Percentiles rank a stretch among this genome's conserved stretches.
Evolutionary conservation across 139 green algal genomes (phyloP).

Genomic region (Closterium sp.): DNA sequence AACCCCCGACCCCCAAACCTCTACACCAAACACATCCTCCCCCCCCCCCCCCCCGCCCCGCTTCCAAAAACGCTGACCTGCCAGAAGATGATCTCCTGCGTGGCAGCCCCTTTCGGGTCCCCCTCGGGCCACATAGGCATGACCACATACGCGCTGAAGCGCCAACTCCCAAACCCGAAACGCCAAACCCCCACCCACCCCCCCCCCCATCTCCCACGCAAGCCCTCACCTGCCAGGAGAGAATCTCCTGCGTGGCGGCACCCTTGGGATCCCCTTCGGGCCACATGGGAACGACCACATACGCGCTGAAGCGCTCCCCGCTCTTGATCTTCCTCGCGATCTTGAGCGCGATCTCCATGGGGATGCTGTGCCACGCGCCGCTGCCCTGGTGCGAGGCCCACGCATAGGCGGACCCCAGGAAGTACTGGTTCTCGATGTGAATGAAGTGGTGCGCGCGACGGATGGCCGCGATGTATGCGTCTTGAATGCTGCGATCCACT

Average conservation of each 20-base stretch:
- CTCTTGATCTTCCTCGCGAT: slow-evolving; percentile 63
- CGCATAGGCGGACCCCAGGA: slow-evolving; percentile 61
- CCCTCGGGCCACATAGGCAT: slow-evolving; percentile 65
- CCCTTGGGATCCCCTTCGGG: slow-evolving; percentile 56
- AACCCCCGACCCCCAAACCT: slow-evolving; percentile 46
- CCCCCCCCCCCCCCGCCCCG: too few relatives aligned
- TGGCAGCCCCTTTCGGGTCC: slow-evolving; percentile 22
- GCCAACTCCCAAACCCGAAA: background rate
- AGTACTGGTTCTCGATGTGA: slow-evolving; percentile 77
- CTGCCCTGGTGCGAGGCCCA: slow-evolving; percentile 45
- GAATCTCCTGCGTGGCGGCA: slow-evolving; percentile 61
- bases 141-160: slow-evolving; percentile 60
- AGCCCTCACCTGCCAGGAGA: slow-evolving; percentile 55
- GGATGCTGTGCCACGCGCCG: background rate
- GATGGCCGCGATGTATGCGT: slow-evolving; percentile 64
- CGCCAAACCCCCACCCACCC: too few relatives aligned
- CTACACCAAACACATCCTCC: too few relatives aligned
- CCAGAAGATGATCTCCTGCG: slow-evolving; percentile 64
- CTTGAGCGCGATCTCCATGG: slow-evolving; percentile 53
- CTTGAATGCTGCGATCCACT: slow-evolving; percentile 54
- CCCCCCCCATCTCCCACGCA: background rate
- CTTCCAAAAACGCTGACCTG: slow-evolving; percentile 48
- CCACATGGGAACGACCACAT: slow-evolving; percentile 62
- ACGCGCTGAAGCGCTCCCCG: slow-evolving; percentile 60
- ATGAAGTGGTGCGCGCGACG: slow-evolving; percentile 62